These are phyloP conservation scores for Fusarium decemcellulare DNA, from an alignment of 2,329 filamentous ascomycete genomes.

Conservation along the genomic window DNA sequence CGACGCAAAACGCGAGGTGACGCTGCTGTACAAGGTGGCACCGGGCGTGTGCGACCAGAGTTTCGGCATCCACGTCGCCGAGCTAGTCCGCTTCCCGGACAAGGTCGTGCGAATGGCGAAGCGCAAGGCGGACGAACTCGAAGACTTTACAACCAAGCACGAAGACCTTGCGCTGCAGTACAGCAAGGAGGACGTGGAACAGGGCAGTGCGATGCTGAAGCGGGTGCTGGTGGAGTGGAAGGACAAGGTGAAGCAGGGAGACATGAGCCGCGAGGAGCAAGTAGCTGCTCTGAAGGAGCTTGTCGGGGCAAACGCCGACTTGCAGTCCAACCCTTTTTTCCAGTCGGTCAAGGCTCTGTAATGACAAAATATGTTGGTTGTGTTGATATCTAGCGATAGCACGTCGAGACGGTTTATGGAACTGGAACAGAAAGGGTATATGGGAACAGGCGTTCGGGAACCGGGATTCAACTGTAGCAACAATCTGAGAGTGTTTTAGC, in stretches of 20 bases:
- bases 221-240: constrained; percentile 89
- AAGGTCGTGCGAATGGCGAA: constrained; percentile 99
- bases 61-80: constrained; percentile 98
- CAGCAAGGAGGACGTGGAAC: constrained; percentile 88
- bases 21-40: constrained; percentile 95
- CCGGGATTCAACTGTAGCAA: constrained; percentile 19
- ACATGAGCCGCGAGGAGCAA: constrained; percentile 81
- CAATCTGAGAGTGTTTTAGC: constrained; percentile 16
- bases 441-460: constrained; percentile 26
- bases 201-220: constrained; percentile 89
- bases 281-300: constrained; percentile 83
- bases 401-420: background rate
- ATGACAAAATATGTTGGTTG: background rate
- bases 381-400: constrained; percentile 6
- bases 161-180: constrained; percentile 73
- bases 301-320: constrained; percentile 78
- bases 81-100: constrained; percentile 94
- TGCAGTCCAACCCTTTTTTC: constrained; percentile 79
- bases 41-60: constrained; percentile 96
- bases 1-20: constrained; percentile 82
- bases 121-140: constrained; percentile 96
- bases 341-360: constrained; percentile 72
- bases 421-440: background rate
- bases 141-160: constrained; percentile 91
- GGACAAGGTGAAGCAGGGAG: constrained; percentile 73